Conservation (phyloP, 2,329 filamentous ascomycete species). For the Calonectria pauciramosa region DNA sequence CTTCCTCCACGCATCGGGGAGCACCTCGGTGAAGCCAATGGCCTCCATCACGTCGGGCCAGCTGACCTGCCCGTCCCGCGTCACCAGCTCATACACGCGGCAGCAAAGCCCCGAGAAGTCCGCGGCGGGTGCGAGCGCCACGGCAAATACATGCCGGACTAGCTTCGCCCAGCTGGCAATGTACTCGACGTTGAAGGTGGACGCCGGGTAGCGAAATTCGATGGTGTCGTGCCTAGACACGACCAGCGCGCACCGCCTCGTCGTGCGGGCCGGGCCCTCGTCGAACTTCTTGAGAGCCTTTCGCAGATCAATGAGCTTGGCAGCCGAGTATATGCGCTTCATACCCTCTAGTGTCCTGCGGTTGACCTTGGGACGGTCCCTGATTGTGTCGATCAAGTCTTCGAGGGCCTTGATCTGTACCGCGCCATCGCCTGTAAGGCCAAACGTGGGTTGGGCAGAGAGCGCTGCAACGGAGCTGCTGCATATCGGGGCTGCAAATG, state of each 20-base stretch:
- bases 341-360: slow-evolving; percentile 24
- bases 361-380: slow-evolving; percentile 29
- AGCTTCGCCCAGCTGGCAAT: slow-evolving; percentile 43
- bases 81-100: slow-evolving; percentile 42
- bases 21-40: slow-evolving; percentile 30
- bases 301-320: slow-evolving; percentile 24
- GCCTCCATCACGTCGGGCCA: slow-evolving; percentile 39
- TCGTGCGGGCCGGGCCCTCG: slow-evolving; percentile 39
- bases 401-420: slow-evolving; percentile 15
- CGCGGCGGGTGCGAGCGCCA: slow-evolving; percentile 32
- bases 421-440: slow-evolving; percentile 22
- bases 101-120: slow-evolving; percentile 36
- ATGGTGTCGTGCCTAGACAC: slow-evolving; percentile 41
- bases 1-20: slow-evolving; percentile 28
- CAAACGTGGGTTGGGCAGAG: background rate
- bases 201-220: slow-evolving; percentile 48
- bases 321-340: slow-evolving; percentile 36
- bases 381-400: slow-evolving; percentile 11
- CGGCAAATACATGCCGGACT: slow-evolving; percentile 39
- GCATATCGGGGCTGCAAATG: slow-evolving; percentile 28
- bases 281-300: slow-evolving; percentile 39
- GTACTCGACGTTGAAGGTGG: slow-evolving; percentile 43
- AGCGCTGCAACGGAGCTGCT: slow-evolving; percentile 35
- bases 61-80: slow-evolving; percentile 29
- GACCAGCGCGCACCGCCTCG: slow-evolving; percentile 42